Conservation (phyloP, 2,329 filamentous ascomycete genomes). For the Dactylellina haptotyla region DNA sequence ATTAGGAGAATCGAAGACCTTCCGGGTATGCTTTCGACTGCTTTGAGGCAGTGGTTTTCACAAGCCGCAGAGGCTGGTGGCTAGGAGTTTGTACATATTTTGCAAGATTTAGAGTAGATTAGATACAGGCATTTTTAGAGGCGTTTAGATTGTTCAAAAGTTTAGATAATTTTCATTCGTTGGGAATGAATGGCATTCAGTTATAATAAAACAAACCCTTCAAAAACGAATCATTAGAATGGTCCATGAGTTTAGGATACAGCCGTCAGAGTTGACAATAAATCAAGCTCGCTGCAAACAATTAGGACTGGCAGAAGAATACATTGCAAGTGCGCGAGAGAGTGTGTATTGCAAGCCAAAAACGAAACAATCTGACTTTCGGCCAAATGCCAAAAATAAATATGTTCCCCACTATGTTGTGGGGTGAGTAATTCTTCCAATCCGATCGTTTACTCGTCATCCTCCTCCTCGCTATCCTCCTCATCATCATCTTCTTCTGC, state of each 20-base stretch:
- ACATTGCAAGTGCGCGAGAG: background rate
- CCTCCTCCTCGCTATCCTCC: constrained; percentile 72
- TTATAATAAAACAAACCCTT: too few species aligned
- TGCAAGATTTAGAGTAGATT: constrained; percentile 7
- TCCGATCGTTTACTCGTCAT: constrained; percentile 21
- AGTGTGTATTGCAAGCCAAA: too few species aligned
- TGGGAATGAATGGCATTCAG: background rate
- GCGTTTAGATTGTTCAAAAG: background rate
- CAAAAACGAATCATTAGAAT: background rate
- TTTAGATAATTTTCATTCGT: background rate
- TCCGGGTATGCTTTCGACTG: constrained; percentile 83
- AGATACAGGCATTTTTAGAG: too few species aligned
- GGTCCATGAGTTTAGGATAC: background rate
- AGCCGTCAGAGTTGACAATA: constrained; percentile 10
- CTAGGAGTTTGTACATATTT: constrained; percentile 3
- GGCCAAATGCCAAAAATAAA: too few species aligned
- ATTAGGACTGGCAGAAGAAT: constrained; percentile 12
- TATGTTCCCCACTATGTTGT: too few species aligned
- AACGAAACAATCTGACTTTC: too few species aligned
- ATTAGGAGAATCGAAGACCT: constrained; percentile 92
- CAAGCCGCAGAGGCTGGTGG: constrained; percentile 65
- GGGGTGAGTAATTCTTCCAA: constrained; percentile 14
- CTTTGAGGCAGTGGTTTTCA: constrained; percentile 92
- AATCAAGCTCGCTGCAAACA: constrained; percentile 11
- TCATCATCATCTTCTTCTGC: constrained; percentile 81